phyloP scores from a whole-genome alignment of 2,329 filamentous ascomycete genomes.

The Gyromitra esculenta region DNA sequence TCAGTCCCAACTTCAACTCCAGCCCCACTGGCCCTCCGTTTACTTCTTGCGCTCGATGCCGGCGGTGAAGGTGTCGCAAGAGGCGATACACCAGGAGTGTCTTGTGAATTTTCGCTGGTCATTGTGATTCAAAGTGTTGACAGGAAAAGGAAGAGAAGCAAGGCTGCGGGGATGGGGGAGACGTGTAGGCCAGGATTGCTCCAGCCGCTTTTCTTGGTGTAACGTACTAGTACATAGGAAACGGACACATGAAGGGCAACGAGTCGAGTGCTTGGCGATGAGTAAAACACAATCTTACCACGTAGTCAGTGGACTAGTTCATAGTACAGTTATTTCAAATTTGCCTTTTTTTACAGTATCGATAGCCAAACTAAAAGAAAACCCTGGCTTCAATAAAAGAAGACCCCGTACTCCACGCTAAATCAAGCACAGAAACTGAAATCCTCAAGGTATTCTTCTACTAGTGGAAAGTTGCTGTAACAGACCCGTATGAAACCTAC shows the following conservation, averaged over 20 bases:
- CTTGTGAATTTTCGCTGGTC: constrained; percentile 27
- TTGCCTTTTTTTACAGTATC: background rate
- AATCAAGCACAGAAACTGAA: background rate
- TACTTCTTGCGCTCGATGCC: background rate
- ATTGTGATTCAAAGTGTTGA: constrained; percentile 11
- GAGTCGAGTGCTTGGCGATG: constrained; percentile 11
- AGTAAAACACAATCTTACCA: background rate
- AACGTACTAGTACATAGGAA: background rate
- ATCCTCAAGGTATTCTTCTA: background rate
- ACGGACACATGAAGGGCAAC: background rate
- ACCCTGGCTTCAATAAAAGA: background rate
- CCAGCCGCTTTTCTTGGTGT: constrained; percentile 9
- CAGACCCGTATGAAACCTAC: constrained; percentile 71
- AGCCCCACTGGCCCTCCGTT: constrained; percentile 8
- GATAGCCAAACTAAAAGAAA: background rate
- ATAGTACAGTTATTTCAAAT: background rate
- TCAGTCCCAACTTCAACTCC: constrained; percentile 2
- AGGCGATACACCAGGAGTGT: constrained; percentile 10
- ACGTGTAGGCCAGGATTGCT: constrained; percentile 7
- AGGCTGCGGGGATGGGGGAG: constrained; percentile 8
- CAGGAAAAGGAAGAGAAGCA: too few relatives aligned
- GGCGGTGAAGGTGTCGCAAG: constrained; percentile 13
- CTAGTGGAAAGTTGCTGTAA: constrained; percentile 80
- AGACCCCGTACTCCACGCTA: background rate
- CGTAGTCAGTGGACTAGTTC: too few relatives aligned